These are phyloP conservation scores for Cutaneotrichosporon spelunceum DNA, from an alignment of 1,284 basidiomycete species.

Conservation along the genomic window DNA sequence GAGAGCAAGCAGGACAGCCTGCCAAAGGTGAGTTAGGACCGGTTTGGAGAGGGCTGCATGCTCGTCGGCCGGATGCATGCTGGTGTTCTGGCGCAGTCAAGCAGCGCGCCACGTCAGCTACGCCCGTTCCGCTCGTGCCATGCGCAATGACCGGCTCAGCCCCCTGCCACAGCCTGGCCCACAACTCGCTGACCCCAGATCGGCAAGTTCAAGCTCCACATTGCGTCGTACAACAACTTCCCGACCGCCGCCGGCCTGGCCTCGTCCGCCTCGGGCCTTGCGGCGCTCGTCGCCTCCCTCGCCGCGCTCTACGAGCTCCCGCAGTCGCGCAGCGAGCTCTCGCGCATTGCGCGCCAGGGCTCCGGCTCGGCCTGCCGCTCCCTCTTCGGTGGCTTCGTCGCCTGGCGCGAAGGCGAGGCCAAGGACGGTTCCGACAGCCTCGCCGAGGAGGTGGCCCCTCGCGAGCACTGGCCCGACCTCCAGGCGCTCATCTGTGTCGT, in stretches of 20 bases:
- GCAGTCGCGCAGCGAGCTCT: constrained; percentile 67
- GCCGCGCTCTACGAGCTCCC: constrained; percentile 80
- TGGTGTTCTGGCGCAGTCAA: no score
- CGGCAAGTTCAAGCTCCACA: constrained; percentile 71
- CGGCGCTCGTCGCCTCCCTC: constrained; percentile 87
- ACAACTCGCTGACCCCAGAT: constrained; percentile 55
- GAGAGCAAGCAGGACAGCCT: constrained; percentile 65
- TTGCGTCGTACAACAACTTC: constrained; percentile 97
- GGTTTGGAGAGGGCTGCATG: not conserved
- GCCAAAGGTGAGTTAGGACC: constrained; percentile 60
- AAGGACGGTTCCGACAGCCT: constrained; percentile 78
- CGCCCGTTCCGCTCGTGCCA: not conserved
- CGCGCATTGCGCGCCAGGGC: constrained; percentile 91
- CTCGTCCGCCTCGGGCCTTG: constrained; percentile 94
- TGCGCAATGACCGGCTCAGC: not conserved
- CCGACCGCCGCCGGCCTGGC: constrained; percentile 97
- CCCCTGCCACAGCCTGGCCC: not conserved
- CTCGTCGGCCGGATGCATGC: not conserved
- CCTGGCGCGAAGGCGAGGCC: constrained; percentile 78
- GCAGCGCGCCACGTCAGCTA: not conserved
- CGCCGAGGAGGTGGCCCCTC: constrained; percentile 81
- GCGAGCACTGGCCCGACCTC: constrained; percentile 88
- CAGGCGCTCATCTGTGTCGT: constrained; percentile 98
- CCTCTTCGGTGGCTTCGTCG: constrained; percentile 94
- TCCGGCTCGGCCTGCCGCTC: constrained; percentile 97